phyloP scores from a whole-genome alignment of 2,329 filamentous ascomycete species.

The Colletotrichum sidae region DNA sequence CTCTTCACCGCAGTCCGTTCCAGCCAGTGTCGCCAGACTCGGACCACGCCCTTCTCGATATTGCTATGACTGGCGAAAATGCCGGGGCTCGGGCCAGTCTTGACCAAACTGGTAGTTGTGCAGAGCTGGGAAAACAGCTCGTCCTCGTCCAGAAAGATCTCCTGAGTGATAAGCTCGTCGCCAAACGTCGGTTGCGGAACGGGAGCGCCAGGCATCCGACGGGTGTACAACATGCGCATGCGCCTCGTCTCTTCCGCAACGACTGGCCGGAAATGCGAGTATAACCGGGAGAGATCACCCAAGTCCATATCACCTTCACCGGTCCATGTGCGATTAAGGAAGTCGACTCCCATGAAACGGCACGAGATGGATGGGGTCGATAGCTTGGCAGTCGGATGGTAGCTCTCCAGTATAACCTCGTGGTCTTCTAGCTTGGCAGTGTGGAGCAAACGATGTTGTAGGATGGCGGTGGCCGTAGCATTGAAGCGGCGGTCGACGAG shows the following conservation, averaged over 20 bases:
- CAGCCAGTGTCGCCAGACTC: slow-evolving; percentile 81
- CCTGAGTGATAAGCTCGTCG: slow-evolving; percentile 65
- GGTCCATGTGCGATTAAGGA: slow-evolving; percentile 57
- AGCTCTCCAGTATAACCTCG: slow-evolving; percentile 81
- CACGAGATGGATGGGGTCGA: slow-evolving; percentile 77
- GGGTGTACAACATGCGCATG: slow-evolving; percentile 41
- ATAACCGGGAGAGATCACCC: slow-evolving; percentile 65
- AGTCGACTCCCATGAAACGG: slow-evolving; percentile 73
- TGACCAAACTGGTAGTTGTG: slow-evolving; percentile 75
- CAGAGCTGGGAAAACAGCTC: slow-evolving; percentile 83
- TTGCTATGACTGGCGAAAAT: slow-evolving; percentile 74
- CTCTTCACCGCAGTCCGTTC: slow-evolving; percentile 61
- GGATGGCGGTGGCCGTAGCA: slow-evolving; percentile 69
- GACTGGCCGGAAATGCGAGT: slow-evolving; percentile 77
- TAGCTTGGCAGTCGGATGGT: slow-evolving; percentile 76
- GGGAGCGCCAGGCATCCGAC: slow-evolving; percentile 42
- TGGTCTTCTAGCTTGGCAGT: slow-evolving; percentile 70
- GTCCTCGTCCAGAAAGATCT: slow-evolving; percentile 73
- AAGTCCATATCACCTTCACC: slow-evolving; percentile 40
- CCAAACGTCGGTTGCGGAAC: slow-evolving; percentile 43
- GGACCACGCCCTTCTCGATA: slow-evolving; percentile 74
- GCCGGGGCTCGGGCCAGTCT: slow-evolving; percentile 69
- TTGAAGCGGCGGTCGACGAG: slow-evolving; percentile 72
- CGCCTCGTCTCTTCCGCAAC: slow-evolving; percentile 64
- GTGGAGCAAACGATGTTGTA: slow-evolving; percentile 72